Conservation (phyloP, 352 stramenopile species). For the Phytopythium kandeliae region DNA sequence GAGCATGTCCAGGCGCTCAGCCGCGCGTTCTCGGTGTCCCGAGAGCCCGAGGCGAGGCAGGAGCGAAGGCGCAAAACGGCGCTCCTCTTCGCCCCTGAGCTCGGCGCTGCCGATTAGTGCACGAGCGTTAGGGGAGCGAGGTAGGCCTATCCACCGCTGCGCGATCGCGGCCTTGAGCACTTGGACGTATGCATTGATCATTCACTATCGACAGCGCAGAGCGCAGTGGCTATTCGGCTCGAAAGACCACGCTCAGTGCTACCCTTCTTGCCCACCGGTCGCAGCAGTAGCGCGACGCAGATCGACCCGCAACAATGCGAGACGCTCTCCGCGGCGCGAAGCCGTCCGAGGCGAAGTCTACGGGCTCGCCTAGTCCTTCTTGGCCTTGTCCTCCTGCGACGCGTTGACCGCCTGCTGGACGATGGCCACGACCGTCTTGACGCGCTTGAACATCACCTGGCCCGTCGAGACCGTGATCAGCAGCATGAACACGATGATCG, state of each 20-base stretch:
- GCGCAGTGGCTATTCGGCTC: background rate
- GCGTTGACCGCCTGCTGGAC: slow-evolving; percentile 58
- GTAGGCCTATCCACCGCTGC: too few species aligned
- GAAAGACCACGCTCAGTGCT: too few species aligned
- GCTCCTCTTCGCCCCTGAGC: too few species aligned
- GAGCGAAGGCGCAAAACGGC: too few species aligned
- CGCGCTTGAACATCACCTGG: slow-evolving; percentile 81
- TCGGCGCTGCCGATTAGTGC: too few species aligned
- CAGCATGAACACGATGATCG: slow-evolving; percentile 85
- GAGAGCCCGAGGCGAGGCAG: too few species aligned
- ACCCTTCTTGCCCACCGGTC: background rate
- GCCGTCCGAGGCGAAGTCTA: background rate
- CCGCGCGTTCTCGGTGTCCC: too few species aligned
- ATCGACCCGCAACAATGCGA: background rate
- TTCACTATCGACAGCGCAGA: background rate
- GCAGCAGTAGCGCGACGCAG: background rate
- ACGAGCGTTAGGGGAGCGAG: too few species aligned
- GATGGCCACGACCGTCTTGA: slow-evolving; percentile 72
- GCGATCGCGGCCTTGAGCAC: too few species aligned
- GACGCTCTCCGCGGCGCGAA: background rate
- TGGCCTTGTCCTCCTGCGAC: slow-evolving; percentile 48
- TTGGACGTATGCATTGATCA: background rate
- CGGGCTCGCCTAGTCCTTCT: slow-evolving; percentile 46
- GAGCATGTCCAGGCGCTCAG: too few species aligned
- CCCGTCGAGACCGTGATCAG: slow-evolving; percentile 78